Conservation (phyloP, 352 stramenopile species). For the Hyphochytrium catenoides region DNA sequence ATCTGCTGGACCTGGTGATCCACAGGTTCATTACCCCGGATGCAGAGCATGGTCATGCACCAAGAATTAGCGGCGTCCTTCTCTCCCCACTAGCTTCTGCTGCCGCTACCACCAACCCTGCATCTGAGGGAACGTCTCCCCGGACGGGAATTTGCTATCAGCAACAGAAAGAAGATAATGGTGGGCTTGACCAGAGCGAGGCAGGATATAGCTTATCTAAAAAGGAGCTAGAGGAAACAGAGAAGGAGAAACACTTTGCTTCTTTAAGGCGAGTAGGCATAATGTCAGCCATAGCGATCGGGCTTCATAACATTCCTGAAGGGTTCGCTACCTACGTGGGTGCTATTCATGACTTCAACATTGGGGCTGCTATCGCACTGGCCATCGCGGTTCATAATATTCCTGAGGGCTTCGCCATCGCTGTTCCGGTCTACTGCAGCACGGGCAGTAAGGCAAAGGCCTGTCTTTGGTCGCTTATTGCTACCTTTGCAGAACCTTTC, state of each 20-base stretch:
- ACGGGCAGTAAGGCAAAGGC: constrained; percentile 71
- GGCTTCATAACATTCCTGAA: constrained; percentile 82
- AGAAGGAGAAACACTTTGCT: constrained; percentile 16
- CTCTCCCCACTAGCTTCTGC: no score
- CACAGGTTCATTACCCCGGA: no score
- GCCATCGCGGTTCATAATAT: constrained; percentile 94
- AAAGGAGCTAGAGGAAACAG: no score
- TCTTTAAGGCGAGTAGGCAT: constrained; percentile 59
- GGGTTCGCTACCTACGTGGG: constrained; percentile 85
- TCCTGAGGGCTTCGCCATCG: constrained; percentile 80
- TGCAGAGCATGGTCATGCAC: no score
- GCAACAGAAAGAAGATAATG: constrained; percentile 56
- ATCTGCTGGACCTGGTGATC: constrained; percentile 68
- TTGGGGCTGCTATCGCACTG: constrained; percentile 72
- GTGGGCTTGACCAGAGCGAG: no score
- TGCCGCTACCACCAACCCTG: no score
- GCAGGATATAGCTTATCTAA: no score
- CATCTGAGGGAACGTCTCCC: constrained; percentile 84
- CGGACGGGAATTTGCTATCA: constrained; percentile 70
- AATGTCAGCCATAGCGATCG: constrained; percentile 75
- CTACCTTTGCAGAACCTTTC: constrained; percentile 66
- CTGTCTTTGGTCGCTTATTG: constrained; percentile 71
- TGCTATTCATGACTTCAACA: constrained; percentile 53
- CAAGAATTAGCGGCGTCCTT: no score
- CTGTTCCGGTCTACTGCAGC: constrained; percentile 86